Conservation (phyloP, 2,329 filamentous ascomycete species). For the Xylaria sp. region DNA sequence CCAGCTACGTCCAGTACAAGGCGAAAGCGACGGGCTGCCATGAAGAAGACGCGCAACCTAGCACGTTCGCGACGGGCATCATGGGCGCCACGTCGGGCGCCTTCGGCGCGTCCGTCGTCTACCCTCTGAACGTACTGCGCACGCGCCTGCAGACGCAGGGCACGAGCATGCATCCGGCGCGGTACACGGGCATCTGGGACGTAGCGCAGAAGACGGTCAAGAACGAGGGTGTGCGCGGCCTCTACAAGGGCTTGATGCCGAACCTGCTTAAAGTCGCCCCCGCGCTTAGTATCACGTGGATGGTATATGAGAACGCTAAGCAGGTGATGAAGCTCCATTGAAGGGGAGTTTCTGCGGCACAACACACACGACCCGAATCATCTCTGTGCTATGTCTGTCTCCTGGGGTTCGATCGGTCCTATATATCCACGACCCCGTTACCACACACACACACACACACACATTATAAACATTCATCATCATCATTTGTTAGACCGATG, state of each 20-base stretch:
- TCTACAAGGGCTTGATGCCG: constrained; percentile 93
- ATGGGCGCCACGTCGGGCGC: constrained; percentile 91
- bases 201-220: constrained; percentile 77
- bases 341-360: constrained; percentile 1
- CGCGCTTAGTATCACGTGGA: constrained; percentile 89
- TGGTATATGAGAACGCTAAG: constrained; percentile 90
- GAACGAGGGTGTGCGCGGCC: constrained; percentile 74
- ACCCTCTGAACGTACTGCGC: constrained; percentile 87
- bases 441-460: constrained; percentile 4
- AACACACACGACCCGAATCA: neutral
- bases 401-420: no score
- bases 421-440: neutral
- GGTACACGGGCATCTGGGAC: constrained; percentile 87
- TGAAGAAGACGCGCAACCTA: constrained; percentile 76
- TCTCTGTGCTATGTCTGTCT: no score
- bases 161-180: constrained; percentile 82
- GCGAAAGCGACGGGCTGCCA: constrained; percentile 64
- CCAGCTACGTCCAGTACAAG: constrained; percentile 62
- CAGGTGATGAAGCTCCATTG: constrained; percentile 54
- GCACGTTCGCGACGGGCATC: constrained; percentile 76
- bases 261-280: constrained; percentile 96
- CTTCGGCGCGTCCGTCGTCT: constrained; percentile 87
- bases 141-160: constrained; percentile 92
- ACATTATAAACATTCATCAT: constrained; percentile 2
- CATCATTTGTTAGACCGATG: no score